A percentile compares a stretch with the other conserved stretches of the same genome.
Conservation (phyloP, 2,329 filamentous ascomycete species). For the Beauveria sp. region DNA sequence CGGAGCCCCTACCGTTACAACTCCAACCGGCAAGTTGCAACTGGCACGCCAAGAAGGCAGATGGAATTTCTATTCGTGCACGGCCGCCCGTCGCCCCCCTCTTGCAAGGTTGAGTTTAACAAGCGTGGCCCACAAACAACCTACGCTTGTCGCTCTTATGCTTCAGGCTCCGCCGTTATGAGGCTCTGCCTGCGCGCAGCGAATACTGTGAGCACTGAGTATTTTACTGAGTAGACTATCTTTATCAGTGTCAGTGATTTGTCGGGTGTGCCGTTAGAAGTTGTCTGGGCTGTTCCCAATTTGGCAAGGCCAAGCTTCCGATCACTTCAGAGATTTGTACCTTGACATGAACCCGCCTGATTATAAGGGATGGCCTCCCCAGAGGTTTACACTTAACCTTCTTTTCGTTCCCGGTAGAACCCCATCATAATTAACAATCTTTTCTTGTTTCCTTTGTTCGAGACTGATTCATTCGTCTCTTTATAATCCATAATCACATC, state of each 20-base stretch:
- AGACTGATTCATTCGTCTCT: background rate
- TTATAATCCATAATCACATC: background rate
- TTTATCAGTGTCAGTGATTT: background rate
- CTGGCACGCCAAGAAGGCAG: background rate
- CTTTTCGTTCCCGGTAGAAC: background rate
- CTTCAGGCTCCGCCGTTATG: background rate
- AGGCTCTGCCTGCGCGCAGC: background rate
- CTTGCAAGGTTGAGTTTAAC: background rate
- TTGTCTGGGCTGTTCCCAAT: background rate
- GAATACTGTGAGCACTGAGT: background rate
- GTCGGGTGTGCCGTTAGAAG: background rate
- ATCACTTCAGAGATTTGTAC: background rate
- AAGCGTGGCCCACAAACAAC: background rate
- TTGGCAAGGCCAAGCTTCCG: background rate
- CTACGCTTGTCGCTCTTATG: background rate
- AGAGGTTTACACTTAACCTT: background rate
- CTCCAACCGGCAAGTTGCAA: background rate
- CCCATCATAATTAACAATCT: background rate
- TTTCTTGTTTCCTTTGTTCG: background rate
- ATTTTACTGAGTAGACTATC: background rate
- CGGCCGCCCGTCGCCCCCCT: background rate
- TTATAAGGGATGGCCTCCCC: conserved; percentile 1
- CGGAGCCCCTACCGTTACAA: background rate
- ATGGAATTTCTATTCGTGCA: background rate
- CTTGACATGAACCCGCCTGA: background rate